Conservation (phyloP, 2,329 filamentous ascomycete species). For the Talaromyces islandicus region DNA sequence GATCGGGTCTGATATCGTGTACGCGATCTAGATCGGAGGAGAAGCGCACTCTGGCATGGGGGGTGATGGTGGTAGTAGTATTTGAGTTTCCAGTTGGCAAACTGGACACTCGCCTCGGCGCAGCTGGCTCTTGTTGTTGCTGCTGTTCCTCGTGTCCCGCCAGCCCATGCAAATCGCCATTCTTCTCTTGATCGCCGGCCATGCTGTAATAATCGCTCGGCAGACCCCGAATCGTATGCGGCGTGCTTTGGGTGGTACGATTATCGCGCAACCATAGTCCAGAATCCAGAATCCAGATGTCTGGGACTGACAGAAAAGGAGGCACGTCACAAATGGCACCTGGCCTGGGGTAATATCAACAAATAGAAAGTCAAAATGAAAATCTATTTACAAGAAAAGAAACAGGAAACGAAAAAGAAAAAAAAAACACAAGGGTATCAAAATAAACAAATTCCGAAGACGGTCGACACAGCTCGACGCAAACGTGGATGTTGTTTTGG, state of each 20-base stretch:
- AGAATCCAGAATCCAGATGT: not conserved
- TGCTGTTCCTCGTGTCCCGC: not conserved
- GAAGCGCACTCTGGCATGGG: conserved; percentile 16
- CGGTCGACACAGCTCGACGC: not conserved
- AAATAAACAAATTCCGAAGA: not conserved
- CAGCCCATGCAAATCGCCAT: not conserved
- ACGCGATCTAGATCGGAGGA: conserved; percentile 19
- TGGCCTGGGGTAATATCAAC: not conserved
- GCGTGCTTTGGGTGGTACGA: not conserved
- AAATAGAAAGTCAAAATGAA: not conserved
- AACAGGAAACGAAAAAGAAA: not conserved
- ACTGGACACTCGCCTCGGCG: not conserved
- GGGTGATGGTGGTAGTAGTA: not conserved
- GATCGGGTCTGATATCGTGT: conserved; percentile 10
- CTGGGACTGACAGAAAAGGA: too few species aligned
- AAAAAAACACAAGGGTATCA: not conserved
- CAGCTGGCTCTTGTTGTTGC: not conserved
- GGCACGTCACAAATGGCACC: not conserved
- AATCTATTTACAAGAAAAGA: not conserved
- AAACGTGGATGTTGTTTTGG: not conserved
- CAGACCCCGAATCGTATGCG: not conserved
- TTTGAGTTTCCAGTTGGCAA: not conserved
- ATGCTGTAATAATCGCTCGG: not conserved
- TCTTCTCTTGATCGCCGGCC: not conserved
- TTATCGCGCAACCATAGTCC: not conserved